Evolutionary conservation across 2,329 filamentous ascomycete species (phyloP).

Genomic region (Fusarium musae): DNA sequence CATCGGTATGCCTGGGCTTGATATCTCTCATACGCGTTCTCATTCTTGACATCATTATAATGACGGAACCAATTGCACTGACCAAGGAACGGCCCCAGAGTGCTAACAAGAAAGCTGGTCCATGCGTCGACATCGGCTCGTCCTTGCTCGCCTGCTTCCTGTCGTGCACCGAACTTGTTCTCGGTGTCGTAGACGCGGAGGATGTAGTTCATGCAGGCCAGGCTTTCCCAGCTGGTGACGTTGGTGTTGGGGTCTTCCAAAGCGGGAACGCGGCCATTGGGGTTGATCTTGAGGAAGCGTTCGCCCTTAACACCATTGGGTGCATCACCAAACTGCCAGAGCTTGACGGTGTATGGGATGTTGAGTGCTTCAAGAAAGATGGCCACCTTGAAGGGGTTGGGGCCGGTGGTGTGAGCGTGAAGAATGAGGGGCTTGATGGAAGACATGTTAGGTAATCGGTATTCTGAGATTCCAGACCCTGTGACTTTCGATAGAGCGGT

Average conservation of each 20-base stretch:
- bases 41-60: slow-evolving; percentile 16
- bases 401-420: slow-evolving; percentile 12
- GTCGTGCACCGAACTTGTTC: slow-evolving; percentile 11
- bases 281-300: slow-evolving; percentile 46
- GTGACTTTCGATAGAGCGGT: not conserved
- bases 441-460: not conserved
- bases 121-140: slow-evolving; percentile 9
- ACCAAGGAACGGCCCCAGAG: slow-evolving; percentile 10
- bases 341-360: slow-evolving; percentile 43
- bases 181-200: slow-evolving; percentile 32
- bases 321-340: slow-evolving; percentile 10
- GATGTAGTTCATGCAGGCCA: slow-evolving; percentile 39
- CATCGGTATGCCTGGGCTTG: not conserved
- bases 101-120: slow-evolving; percentile 25
- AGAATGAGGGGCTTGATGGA: slow-evolving; percentile 14
- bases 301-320: slow-evolving; percentile 38
- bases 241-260: slow-evolving; percentile 48
- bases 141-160: slow-evolving; percentile 10
- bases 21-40: slow-evolving; percentile 15
- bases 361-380: slow-evolving; percentile 47
- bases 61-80: slow-evolving; percentile 26
- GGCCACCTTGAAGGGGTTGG: slow-evolving; percentile 43
- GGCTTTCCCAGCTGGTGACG: slow-evolving; percentile 44
- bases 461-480: not conserved
- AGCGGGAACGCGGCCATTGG: slow-evolving; percentile 48